These are phyloP conservation scores for Diaporthe batatas DNA, from an alignment of 2,329 filamentous ascomycete species.

Conservation along the genomic window DNA sequence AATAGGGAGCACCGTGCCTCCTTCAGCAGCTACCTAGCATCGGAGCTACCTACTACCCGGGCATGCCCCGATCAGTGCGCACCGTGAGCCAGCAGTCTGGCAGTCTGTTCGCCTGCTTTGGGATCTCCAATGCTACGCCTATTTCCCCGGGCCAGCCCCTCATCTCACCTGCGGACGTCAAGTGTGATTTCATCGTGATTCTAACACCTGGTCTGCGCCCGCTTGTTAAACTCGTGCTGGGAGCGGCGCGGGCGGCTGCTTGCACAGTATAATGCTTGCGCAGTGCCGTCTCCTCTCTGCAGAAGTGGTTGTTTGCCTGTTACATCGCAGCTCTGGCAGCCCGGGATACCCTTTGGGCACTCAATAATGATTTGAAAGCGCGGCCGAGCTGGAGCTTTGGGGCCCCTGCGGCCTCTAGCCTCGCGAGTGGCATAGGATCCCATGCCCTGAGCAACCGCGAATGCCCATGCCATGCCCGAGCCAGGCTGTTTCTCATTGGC, in stretches of 20 bases:
- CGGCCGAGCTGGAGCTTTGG: slow-evolving; percentile 1
- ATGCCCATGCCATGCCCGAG: too few relatives aligned
- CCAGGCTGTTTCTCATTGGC: slow-evolving; percentile 21
- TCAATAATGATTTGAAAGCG: neutral
- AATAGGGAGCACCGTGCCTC: slow-evolving; percentile 6
- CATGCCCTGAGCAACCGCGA: slow-evolving; percentile 4
- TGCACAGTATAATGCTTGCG: neutral
- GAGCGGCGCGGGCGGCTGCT: neutral
- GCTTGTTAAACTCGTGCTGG: neutral
- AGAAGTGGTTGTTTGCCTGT: neutral
- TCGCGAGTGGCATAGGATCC: slow-evolving; percentile 22
- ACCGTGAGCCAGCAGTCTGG: neutral
- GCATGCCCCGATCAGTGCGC: neutral
- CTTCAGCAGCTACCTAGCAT: neutral
- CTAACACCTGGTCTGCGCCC: slow-evolving; percentile 7
- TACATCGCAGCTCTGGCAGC: neutral
- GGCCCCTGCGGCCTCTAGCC: slow-evolving; percentile 2
- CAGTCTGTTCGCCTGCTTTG: neutral
- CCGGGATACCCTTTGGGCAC: slow-evolving; percentile 19
- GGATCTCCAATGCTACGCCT: slow-evolving; percentile 1
- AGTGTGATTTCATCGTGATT: slow-evolving; percentile 1
- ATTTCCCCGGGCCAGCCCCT: neutral
- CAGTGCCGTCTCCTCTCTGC: neutral
- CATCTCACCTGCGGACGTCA: neutral
- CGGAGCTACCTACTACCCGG: neutral